A percentile compares a stretch with the other conserved stretches of the same genome.
Evolutionary conservation across 345 rosid species (phyloP).

Genomic region (Litchi chinensis): DNA sequence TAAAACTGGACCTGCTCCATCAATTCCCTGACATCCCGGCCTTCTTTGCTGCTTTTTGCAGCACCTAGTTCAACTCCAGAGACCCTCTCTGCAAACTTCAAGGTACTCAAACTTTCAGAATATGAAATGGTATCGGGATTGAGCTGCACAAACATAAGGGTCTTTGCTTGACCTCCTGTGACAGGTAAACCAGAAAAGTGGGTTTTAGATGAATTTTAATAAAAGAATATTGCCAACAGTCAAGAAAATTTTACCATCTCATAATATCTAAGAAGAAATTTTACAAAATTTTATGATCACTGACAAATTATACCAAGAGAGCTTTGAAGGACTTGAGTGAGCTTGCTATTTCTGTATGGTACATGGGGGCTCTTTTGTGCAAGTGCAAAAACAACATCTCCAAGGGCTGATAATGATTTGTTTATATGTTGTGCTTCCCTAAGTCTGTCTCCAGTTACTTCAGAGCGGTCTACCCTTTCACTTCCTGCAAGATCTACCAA

Average conservation of each 20-base stretch:
- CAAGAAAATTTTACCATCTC: not conserved
- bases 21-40: slow-evolving; percentile 76
- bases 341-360: slow-evolving; percentile 98
- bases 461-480: slow-evolving; percentile 94
- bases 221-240: not conserved
- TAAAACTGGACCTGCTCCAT: slow-evolving; percentile 72
- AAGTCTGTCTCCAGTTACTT: slow-evolving; percentile 84
- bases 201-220: slow-evolving; percentile 2
- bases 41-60: slow-evolving; percentile 82
- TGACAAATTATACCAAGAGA: slow-evolving; percentile 59
- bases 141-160: slow-evolving; percentile 96
- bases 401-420: slow-evolving; percentile 90
- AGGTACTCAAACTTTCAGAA: slow-evolving; percentile 77
- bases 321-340: slow-evolving; percentile 90
- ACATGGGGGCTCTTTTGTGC: slow-evolving; percentile 85
- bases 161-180: slow-evolving; percentile 96
- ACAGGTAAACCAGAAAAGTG: slow-evolving; percentile 8
- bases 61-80: slow-evolving; percentile 97
- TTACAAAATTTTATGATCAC: not conserved
- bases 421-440: slow-evolving; percentile 98
- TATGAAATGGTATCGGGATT: slow-evolving; percentile 82
- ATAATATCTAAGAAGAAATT: not conserved
- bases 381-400: slow-evolving; percentile 91
- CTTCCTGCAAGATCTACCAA: slow-evolving; percentile 98
- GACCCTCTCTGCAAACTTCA: slow-evolving; percentile 96